These are phyloP conservation scores for Phytopythium aichiense DNA, from an alignment of 352 stramenopile genomes.

Conservation along the genomic window DNA sequence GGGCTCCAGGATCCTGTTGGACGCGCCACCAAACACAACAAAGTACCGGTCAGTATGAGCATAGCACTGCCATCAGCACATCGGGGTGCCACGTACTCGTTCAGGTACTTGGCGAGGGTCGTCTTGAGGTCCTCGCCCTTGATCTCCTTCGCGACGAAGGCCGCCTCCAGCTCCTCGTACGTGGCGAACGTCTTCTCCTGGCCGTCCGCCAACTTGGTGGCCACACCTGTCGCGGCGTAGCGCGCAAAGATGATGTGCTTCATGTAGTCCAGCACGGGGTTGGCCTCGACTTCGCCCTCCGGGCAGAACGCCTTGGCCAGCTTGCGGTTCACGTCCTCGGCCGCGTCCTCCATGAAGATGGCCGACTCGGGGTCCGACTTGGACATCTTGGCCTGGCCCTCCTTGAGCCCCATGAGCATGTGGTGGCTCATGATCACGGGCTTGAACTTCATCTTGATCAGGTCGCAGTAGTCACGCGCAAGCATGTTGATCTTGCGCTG, in stretches of 20 bases:
- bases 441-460: constrained; percentile 92
- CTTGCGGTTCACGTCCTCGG: constrained; percentile 94
- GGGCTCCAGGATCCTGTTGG: constrained; percentile 89
- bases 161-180: constrained; percentile 89
- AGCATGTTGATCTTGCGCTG: constrained; percentile 99
- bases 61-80: constrained; percentile 2
- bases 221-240: constrained; percentile 44
- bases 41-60: constrained; percentile 2
- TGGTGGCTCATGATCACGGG: constrained; percentile 98
- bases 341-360: constrained; percentile 99
- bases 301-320: constrained; percentile 99
- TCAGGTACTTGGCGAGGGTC: constrained; percentile 88
- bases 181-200: constrained; percentile 79
- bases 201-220: constrained; percentile 43
- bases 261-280: constrained; percentile 98
- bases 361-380: constrained; percentile 98
- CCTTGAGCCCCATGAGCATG: constrained; percentile 98
- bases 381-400: constrained; percentile 99
- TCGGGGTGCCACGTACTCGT: constrained; percentile 59
- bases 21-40: neutral
- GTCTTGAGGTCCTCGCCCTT: constrained; percentile 94
- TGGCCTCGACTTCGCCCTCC: constrained; percentile 81
- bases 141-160: constrained; percentile 89
- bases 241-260: constrained; percentile 96
- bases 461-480: constrained; percentile 97